phyloP scores from a whole-genome alignment of 2,329 filamentous ascomycete genomes.

The Colletotrichum coccodes region DNA sequence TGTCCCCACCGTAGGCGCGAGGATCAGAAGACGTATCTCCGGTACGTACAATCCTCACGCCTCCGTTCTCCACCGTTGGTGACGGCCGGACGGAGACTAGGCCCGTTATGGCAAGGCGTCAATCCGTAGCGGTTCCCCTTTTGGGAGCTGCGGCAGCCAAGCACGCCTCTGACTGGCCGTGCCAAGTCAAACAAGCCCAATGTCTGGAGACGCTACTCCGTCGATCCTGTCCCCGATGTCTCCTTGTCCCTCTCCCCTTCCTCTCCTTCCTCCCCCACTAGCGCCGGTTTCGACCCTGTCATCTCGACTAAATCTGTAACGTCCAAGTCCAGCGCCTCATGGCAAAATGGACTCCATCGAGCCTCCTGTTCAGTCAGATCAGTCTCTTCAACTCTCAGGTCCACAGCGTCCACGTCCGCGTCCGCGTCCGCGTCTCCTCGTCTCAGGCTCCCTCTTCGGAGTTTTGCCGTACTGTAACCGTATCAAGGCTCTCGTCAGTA shows the following conservation, averaged over 20 bases:
- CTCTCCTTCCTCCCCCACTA: slow-evolving; percentile 1
- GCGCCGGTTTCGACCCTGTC: slow-evolving; percentile 27
- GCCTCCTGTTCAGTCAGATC: background rate
- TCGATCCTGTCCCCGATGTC: slow-evolving; percentile 8
- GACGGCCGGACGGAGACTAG: slow-evolving; percentile 5
- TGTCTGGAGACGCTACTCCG: slow-evolving; percentile 16
- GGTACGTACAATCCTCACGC: background rate
- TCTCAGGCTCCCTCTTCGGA: background rate
- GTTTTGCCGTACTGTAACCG: background rate
- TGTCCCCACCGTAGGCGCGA: background rate
- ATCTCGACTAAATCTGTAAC: slow-evolving; percentile 34
- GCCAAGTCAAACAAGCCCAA: slow-evolving; percentile 32
- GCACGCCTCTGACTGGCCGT: slow-evolving; percentile 24
- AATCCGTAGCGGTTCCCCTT: slow-evolving; percentile 27
- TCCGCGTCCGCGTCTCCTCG: background rate
- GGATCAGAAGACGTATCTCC: background rate
- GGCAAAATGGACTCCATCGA: background rate
- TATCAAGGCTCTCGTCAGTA: background rate
- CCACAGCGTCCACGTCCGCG: background rate
- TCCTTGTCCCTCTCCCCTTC: background rate
- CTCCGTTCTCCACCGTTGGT: background rate
- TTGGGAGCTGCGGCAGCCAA: slow-evolving; percentile 27
- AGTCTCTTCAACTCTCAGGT: background rate
- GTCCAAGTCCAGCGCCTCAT: slow-evolving; percentile 13
- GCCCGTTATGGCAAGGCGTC: slow-evolving; percentile 6